Percentiles rank a stretch among this genome's conserved stretches.
Conservation (phyloP, 345 rosid species). For the Triadica sebifera region DNA sequence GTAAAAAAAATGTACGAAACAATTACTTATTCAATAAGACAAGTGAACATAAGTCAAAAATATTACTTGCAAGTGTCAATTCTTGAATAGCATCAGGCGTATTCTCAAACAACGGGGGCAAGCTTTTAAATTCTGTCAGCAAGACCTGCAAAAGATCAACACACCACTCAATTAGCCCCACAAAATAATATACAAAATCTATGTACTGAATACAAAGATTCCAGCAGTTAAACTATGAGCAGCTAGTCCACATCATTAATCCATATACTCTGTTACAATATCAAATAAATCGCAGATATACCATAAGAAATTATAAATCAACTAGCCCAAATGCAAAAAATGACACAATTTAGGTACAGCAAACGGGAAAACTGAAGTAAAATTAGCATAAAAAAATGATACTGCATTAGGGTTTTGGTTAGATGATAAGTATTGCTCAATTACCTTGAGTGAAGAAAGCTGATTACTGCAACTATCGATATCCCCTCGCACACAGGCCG, state of each 20-base stretch:
- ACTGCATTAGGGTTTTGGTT: constrained; percentile 33
- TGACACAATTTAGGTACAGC: neutral
- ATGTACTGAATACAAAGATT: neutral
- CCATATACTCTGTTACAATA: no score
- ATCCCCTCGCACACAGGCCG: constrained; percentile 73
- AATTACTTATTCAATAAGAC: neutral
- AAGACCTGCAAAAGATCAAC: constrained; percentile 49
- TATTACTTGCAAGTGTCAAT: constrained; percentile 73
- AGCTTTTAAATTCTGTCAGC: constrained; percentile 71
- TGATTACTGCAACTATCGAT: constrained; percentile 45
- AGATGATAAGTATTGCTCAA: neutral
- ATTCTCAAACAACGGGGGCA: constrained; percentile 82
- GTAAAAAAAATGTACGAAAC: neutral
- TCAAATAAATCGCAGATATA: neutral
- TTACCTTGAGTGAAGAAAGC: constrained; percentile 87
- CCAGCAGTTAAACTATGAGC: no score
- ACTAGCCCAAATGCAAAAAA: neutral
- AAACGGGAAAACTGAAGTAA: neutral
- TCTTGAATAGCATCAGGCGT: constrained; percentile 67
- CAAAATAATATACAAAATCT: neutral
- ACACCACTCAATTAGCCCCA: neutral
- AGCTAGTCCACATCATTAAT: no score
- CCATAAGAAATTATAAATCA: neutral
- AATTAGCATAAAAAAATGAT: neutral
- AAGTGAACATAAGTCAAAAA: neutral